phyloP scores from a whole-genome alignment of 805 yeast genomes.

The Hanseniaspora mollemarum region DNA sequence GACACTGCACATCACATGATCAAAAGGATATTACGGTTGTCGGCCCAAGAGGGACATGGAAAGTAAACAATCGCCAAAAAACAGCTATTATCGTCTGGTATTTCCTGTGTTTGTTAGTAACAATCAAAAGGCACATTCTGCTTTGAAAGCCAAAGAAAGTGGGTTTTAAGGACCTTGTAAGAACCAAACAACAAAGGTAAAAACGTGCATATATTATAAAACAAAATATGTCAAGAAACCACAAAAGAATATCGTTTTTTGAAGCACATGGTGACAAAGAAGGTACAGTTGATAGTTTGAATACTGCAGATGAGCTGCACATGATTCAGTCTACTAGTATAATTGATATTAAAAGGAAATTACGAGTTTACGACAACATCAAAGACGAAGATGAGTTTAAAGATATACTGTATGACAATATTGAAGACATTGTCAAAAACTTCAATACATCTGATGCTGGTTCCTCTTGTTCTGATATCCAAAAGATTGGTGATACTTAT shows the following conservation, averaged over 20 bases:
- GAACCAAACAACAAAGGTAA: too few species aligned
- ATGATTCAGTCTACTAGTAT: neutral
- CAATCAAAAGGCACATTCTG: too few species aligned
- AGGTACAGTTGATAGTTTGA: neutral
- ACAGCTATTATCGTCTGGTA: too few species aligned
- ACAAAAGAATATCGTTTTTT: constrained; percentile 11
- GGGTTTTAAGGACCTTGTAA: too few species aligned
- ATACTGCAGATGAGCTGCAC: neutral
- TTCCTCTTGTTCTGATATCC: too few species aligned
- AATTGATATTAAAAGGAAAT: neutral
- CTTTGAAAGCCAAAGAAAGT: too few species aligned
- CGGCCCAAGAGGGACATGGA: too few species aligned
- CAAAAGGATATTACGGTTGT: too few species aligned
- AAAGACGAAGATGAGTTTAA: neutral
- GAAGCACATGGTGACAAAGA: constrained; percentile 1
- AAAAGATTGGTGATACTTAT: neutral
- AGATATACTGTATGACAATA: neutral
- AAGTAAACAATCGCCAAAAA: too few species aligned
- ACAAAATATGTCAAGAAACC: neutral
- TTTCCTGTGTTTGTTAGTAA: too few species aligned
- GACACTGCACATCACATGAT: too few species aligned
- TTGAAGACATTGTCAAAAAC: neutral
- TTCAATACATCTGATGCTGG: neutral
- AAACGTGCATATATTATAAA: too few species aligned
- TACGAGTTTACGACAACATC: neutral